Evolutionary conservation across 805 yeast species (phyloP).

Genomic region (Phaffomyces thermotolerans): DNA sequence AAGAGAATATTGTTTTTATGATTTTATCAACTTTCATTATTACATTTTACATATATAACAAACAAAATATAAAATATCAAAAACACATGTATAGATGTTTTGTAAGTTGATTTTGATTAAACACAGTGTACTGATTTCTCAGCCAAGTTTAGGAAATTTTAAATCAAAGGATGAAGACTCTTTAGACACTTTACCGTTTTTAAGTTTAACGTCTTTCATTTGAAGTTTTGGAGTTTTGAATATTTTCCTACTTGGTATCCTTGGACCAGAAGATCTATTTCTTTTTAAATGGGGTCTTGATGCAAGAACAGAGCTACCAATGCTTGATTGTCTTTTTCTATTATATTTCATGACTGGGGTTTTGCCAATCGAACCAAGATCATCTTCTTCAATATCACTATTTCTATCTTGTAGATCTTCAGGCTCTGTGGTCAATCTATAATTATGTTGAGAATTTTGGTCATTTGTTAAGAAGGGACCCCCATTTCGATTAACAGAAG

Average conservation of each 20-base stretch:
- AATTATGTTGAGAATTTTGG: not conserved
- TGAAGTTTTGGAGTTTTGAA: constrained; percentile 6
- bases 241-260: constrained; percentile 8
- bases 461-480: not conserved
- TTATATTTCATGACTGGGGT: not conserved
- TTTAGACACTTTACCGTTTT: too few species aligned
- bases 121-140: not conserved
- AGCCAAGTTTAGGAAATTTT: constrained; percentile 10
- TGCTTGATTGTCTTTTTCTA: not conserved
- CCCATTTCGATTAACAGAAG: not conserved
- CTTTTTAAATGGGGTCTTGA: not conserved
- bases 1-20: too few species aligned
- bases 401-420: not conserved
- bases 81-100: too few species aligned
- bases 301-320: not conserved
- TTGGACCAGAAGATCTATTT: constrained; percentile 4
- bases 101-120: not conserved
- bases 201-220: not conserved
- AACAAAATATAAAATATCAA: too few species aligned
- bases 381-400: constrained; percentile 1
- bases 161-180: constrained; percentile 7
- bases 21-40: too few species aligned
- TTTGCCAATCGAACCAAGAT: not conserved
- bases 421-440: not conserved
- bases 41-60: too few species aligned